Conservation (phyloP, 176 grass and related monocot species). For the Pharus latifolius region DNA sequence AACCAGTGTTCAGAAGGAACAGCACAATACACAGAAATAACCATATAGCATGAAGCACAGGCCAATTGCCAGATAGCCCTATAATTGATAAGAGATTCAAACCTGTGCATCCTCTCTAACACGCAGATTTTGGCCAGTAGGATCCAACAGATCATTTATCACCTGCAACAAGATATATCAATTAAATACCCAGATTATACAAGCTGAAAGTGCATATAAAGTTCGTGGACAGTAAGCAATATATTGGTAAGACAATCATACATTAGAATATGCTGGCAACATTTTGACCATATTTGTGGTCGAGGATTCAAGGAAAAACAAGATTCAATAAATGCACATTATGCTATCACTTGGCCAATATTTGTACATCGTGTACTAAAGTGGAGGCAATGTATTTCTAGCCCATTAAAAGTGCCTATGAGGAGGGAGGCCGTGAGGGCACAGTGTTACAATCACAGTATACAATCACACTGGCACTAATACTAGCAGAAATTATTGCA, state of each 20-base stretch:
- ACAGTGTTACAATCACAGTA: too few relatives aligned
- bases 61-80: slow-evolving; percentile 1
- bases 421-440: too few relatives aligned
- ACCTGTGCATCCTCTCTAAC: slow-evolving; percentile 99
- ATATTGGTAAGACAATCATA: not conserved
- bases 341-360: slow-evolving; percentile 4
- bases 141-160: slow-evolving; percentile 99
- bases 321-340: not conserved
- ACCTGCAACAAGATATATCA: slow-evolving; percentile 41
- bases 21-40: not conserved
- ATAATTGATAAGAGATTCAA: slow-evolving; percentile 7
- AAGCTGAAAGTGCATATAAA: not conserved
- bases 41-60: not conserved
- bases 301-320: slow-evolving; percentile 5
- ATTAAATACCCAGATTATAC: slow-evolving; percentile 8
- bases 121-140: slow-evolving; percentile 92
- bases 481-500: not conserved
- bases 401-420: not conserved
- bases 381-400: not conserved
- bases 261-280: not conserved
- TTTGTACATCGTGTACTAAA: not conserved
- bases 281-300: not conserved
- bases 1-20: not conserved
- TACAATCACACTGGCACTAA: not conserved
- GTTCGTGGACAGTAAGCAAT: not conserved